Base-by-base conservation (phyloP, 345 rosid species). In the Rhizophora apiculata region DNA sequence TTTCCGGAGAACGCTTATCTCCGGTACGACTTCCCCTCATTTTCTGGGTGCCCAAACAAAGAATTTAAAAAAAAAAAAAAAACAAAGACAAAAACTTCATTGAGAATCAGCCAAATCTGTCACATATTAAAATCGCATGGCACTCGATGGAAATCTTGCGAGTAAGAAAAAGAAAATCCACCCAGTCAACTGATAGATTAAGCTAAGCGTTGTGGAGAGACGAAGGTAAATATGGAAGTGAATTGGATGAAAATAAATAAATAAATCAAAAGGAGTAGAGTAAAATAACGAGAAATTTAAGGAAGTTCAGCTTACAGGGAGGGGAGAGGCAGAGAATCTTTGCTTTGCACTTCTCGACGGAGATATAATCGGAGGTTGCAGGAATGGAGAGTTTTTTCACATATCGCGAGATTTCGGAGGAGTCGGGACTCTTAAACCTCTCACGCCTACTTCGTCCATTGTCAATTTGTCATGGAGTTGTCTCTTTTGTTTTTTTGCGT, bases 341-440 rank as follows among this genome's bases (percentile, higher is more conserved):
- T 37, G 55, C 51, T 30, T 39, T 30, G 55, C 73, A 64, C 82
- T 74, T 76, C 74, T 76, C 77, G 83, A 75, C 81, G 76, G 84
- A 78, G 82, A 80, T 76, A 81, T 64, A 76, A 80, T 48, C 81
- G 80, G 82, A 69, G 82, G 74, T 70, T 55, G 82, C 69, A 72
- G 79, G 69, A 63, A 68, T 64, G 71, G 68, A 60, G 67, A 32
- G 16, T 21, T 16, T 29, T 57, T 51, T 63, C 49, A 73, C 27
- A 72, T 85, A 82, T 85, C 88, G 84, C 83, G 86, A 85, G 46
- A 80, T 72, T 82, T 80, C 71, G 82, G 60, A 63, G 69, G 19
- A 39, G 3, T 34, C 36, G 11, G 15, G 37, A 13, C 15, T 13
- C 15, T 13, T 15, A 13, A 13, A 13, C 5, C 49, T 39, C 48